Evolutionary conservation across 2,329 filamentous ascomycete genomes (phyloP).

Genomic region (Phyllosticta citribraziliensis): DNA sequence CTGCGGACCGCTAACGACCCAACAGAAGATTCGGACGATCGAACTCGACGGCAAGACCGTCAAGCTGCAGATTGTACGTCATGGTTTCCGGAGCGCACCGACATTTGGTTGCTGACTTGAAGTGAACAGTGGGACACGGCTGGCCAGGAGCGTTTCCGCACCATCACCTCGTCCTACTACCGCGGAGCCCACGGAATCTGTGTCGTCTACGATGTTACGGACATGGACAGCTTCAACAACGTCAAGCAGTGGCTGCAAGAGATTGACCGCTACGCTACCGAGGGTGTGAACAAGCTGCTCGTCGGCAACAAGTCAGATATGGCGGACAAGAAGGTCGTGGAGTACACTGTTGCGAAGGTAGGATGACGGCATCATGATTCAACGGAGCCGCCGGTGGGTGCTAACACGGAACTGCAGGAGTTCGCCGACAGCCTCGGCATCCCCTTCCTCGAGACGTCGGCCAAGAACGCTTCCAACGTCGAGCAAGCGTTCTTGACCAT

Average conservation of each 20-base stretch:
- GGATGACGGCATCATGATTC: constrained; percentile 19
- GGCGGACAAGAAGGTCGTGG: constrained; percentile 99
- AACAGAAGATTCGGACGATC: constrained; percentile 97
- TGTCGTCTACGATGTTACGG: constrained; percentile 99
- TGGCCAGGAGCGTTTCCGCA: constrained; percentile 98
- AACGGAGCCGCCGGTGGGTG: not conserved
- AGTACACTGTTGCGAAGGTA: constrained; percentile 99
- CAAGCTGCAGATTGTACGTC: constrained; percentile 93
- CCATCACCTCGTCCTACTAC: constrained; percentile 99
- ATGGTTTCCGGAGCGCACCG: constrained; percentile 8
- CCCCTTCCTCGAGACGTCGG: constrained; percentile 98
- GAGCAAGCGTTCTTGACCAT: constrained; percentile 99
- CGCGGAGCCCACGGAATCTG: constrained; percentile 98
- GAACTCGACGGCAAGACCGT: constrained; percentile 99
- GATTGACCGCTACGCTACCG: constrained; percentile 97
- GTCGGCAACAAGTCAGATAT: constrained; percentile 99
- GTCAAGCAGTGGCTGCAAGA: constrained; percentile 99
- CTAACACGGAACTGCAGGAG: constrained; percentile 52
- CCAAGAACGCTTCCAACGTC: constrained; percentile 99
- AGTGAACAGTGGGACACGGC: constrained; percentile 85
- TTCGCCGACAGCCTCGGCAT: constrained; percentile 98
- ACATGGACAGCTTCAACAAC: constrained; percentile 99
- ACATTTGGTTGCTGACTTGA: constrained; percentile 12
- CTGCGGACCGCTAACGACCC: constrained; percentile 22
- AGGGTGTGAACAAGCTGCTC: constrained; percentile 98